These are phyloP conservation scores for Phytopythium cucurbitacearum DNA, from an alignment of 352 stramenopile genomes.

Conservation along the genomic window DNA sequence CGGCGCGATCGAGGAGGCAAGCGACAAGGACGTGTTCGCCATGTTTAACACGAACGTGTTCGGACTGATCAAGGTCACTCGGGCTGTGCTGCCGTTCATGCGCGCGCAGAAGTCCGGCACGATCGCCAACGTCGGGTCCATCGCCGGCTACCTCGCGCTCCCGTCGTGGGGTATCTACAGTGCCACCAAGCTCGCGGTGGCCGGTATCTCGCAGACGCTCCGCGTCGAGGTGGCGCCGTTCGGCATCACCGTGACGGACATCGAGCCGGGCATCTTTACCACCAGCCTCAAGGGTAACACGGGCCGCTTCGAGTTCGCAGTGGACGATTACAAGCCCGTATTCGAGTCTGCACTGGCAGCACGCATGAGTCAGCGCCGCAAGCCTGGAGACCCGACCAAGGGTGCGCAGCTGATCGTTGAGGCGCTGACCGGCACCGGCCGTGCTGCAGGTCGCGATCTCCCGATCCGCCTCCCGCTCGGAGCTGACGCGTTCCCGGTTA, in stretches of 20 bases:
- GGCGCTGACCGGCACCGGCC: conserved; percentile 19
- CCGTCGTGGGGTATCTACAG: conserved; percentile 17
- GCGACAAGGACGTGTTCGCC: conserved; percentile 14
- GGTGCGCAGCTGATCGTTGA: conserved; percentile 14
- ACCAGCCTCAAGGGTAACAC: conserved; percentile 9
- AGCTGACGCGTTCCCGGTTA: no score
- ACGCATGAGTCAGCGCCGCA: conserved; percentile 2
- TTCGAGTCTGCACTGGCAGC: conserved; percentile 4
- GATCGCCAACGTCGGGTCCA: conserved; percentile 26
- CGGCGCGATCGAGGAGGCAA: conserved; percentile 11
- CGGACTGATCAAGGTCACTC: conserved; percentile 16
- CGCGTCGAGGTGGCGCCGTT: conserved; percentile 17
- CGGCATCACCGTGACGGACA: conserved; percentile 17
- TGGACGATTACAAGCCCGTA: conserved; percentile 14
- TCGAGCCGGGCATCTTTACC: conserved; percentile 17
- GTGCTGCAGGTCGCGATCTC: conserved; percentile 8
- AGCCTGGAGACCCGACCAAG: conserved; percentile 14
- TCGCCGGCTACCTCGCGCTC: conserved; percentile 10
- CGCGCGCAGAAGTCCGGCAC: conserved; percentile 16
- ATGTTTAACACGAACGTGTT: conserved; percentile 31
- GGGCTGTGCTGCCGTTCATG: conserved; percentile 24
- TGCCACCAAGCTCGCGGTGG: conserved; percentile 21
- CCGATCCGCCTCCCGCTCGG: conserved; percentile 13
- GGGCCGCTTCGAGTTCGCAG: conserved; percentile 11
- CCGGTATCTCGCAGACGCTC: conserved; percentile 19